Percentiles rank a stretch among this genome's conserved stretches.
These are phyloP conservation scores for Biscogniauxia marginata DNA, from an alignment of 2,329 filamentous ascomycete genomes.

Conservation along the genomic window DNA sequence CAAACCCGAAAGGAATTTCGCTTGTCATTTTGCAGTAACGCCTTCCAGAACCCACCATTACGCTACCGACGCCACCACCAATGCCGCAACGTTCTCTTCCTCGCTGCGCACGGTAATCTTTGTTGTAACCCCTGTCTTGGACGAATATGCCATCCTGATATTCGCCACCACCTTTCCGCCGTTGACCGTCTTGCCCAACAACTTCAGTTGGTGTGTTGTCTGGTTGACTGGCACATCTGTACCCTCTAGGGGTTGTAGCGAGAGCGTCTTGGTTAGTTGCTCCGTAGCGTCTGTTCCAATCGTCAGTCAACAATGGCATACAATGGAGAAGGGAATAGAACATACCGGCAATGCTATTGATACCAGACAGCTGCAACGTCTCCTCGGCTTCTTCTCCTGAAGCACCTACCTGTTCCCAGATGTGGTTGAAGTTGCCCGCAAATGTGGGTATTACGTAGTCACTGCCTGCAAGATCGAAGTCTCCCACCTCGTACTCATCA, in stretches of 20 bases:
- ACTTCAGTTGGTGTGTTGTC: slow-evolving; percentile 90
- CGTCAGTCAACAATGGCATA: slow-evolving; percentile 7
- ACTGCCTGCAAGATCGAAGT: slow-evolving; percentile 84
- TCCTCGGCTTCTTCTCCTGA: slow-evolving; percentile 86
- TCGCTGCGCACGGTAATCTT: slow-evolving; percentile 92
- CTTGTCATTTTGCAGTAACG: slow-evolving; percentile 33
- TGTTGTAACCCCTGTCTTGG: slow-evolving; percentile 90
- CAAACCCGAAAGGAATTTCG: slow-evolving; percentile 28
- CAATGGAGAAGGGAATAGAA: slow-evolving; percentile 21
- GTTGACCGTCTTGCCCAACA: slow-evolving; percentile 91
- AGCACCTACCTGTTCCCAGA: slow-evolving; percentile 93
- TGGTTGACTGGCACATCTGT: slow-evolving; percentile 86
- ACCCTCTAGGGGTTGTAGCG: slow-evolving; percentile 89
- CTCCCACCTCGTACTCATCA: slow-evolving; percentile 95
- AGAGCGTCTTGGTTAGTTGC: slow-evolving; percentile 80
- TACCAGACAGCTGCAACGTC: slow-evolving; percentile 80
- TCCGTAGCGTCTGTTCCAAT: slow-evolving; percentile 73
- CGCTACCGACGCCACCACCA: slow-evolving; percentile 82
- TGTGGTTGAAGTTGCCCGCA: slow-evolving; percentile 89
- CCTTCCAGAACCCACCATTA: slow-evolving; percentile 45
- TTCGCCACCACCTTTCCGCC: slow-evolving; percentile 86
- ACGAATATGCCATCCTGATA: slow-evolving; percentile 90
- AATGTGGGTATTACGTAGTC: slow-evolving; percentile 95
- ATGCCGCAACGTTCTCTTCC: slow-evolving; percentile 83
- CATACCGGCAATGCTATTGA: slow-evolving; percentile 91